A percentile compares a stretch with the other conserved stretches of the same genome.
These are phyloP conservation scores for Coprinopsis marcescibilis DNA, from an alignment of 768 basidiomycete genomes.

Conservation along the genomic window DNA sequence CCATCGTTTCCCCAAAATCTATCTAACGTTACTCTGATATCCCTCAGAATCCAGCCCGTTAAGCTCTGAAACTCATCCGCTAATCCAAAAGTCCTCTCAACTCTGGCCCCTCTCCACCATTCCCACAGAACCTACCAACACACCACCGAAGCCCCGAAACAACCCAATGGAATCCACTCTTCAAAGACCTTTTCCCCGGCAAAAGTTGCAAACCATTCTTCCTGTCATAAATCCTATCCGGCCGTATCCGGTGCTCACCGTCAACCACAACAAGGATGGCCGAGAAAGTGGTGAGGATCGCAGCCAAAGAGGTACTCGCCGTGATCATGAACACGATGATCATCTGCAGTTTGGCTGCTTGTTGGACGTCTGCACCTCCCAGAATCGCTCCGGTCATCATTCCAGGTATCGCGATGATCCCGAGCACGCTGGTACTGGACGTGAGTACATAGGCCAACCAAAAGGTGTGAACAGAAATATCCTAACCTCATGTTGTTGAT, in stretches of 20 bases:
- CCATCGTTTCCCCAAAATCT: too few relatives aligned
- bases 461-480: neutral
- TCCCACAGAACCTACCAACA: too few relatives aligned
- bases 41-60: too few relatives aligned
- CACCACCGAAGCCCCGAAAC: too few relatives aligned
- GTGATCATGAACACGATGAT: conserved; percentile 94
- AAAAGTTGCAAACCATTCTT: too few relatives aligned
- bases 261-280: conserved; percentile 65
- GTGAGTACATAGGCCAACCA: neutral
- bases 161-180: too few relatives aligned
- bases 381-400: conserved; percentile 94
- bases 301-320: conserved; percentile 65
- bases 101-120: too few relatives aligned
- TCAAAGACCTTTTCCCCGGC: too few relatives aligned
- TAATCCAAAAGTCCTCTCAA: too few relatives aligned
- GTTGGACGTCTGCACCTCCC: conserved; percentile 77
- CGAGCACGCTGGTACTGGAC: conserved; percentile 50
- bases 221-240: conserved; percentile 60
- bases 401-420: conserved; percentile 76
- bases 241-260: conserved; percentile 54
- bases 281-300: conserved; percentile 57
- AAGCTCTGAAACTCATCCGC: too few relatives aligned
- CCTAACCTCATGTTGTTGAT: conserved; percentile 81
- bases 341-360: conserved; percentile 85
- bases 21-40: too few relatives aligned